phyloP scores from a whole-genome alignment of 2,329 filamentous ascomycete species.

The Aspergillus ochraceus region DNA sequence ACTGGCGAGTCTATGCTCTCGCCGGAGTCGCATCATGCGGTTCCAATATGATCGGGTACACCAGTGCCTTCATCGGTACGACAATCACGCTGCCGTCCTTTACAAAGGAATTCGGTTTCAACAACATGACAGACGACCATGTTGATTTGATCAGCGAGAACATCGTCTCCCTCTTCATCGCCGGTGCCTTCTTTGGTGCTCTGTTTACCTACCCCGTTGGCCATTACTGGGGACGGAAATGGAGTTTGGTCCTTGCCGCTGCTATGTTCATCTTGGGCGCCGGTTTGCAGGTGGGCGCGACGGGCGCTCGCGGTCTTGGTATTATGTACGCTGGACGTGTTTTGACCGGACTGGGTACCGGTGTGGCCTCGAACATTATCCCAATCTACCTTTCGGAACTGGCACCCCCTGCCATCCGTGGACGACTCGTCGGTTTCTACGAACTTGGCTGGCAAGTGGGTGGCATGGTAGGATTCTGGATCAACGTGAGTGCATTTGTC shows the following conservation, averaged over 20 bases:
- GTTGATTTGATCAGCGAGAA: conserved; percentile 66
- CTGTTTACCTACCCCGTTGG: conserved; percentile 63
- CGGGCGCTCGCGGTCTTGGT: conserved; percentile 58
- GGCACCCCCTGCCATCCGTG: conserved; percentile 56
- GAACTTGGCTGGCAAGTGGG: conserved; percentile 54
- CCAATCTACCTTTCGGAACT: conserved; percentile 60
- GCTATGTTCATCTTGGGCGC: conserved; percentile 67
- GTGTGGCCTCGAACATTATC: conserved; percentile 54
- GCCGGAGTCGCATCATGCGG: conserved; percentile 57
- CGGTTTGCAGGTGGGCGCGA: conserved; percentile 67
- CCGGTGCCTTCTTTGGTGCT: conserved; percentile 77
- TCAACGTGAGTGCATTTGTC: conserved; percentile 31
- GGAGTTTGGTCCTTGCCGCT: conserved; percentile 60
- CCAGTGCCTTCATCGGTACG: conserved; percentile 76
- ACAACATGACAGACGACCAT: conserved; percentile 46
- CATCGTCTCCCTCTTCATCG: conserved; percentile 76
- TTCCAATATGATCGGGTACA: conserved; percentile 61
- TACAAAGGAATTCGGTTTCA: conserved; percentile 64
- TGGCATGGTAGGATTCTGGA: conserved; percentile 48
- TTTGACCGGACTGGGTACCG: conserved; percentile 55
- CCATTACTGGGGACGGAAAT: conserved; percentile 65
- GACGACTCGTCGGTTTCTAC: conserved; percentile 54
- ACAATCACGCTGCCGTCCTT: conserved; percentile 71
- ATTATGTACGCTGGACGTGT: conserved; percentile 56
- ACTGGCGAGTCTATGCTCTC: conserved; percentile 59